Conservation (phyloP, 768 basidiomycete genomes). For the Leccinellum luteum region DNA sequence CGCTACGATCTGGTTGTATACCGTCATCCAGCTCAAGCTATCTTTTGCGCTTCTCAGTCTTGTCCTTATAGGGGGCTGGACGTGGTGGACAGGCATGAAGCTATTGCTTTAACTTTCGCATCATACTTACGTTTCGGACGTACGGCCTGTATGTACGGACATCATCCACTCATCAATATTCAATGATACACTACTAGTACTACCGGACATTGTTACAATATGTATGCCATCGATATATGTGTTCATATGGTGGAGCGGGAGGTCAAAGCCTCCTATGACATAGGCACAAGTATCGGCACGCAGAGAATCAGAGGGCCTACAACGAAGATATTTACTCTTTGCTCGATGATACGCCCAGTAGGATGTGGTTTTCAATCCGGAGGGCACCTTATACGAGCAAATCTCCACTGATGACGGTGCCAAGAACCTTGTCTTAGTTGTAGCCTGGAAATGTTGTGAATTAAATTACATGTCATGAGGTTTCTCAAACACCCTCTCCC, state of each 20-base stretch:
- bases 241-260: background rate
- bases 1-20: conserved; percentile 76
- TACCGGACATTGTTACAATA: background rate
- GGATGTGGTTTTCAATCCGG: conserved; percentile 57
- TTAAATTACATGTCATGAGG: background rate
- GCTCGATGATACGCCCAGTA: conserved; percentile 79
- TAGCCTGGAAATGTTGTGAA: background rate
- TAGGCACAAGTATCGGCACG: background rate
- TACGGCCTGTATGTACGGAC: background rate
- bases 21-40: conserved; percentile 67
- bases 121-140: background rate
- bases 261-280: background rate
- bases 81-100: conserved; percentile 62
- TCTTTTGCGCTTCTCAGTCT: conserved; percentile 59
- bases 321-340: conserved; percentile 38
- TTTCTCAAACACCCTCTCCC: conserved; percentile 47
- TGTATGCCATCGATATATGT: conserved; percentile 12
- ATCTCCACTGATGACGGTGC: background rate
- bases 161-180: background rate
- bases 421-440: background rate
- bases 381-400: conserved; percentile 81
- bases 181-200: background rate
- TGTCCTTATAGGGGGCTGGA: conserved; percentile 48
- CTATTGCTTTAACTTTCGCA: conserved; percentile 31
- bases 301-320: background rate